Conservation (phyloP, 1,284 basidiomycete genomes). For the Apiotrichum brassicae region DNA sequence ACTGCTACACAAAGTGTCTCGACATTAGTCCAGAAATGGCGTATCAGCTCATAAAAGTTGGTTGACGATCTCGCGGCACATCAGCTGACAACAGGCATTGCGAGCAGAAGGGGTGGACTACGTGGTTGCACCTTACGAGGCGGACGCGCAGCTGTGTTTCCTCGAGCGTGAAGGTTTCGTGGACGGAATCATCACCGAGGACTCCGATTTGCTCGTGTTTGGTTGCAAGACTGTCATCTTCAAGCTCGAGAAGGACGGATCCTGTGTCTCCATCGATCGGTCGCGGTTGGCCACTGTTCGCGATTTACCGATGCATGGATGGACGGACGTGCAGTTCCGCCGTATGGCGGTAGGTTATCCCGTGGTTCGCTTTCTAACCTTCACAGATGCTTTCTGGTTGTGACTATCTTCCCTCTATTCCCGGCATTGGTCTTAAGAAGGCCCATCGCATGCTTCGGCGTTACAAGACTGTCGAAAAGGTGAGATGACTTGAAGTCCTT, state of each 20-base stretch:
- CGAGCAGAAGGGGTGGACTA: constrained; percentile 72
- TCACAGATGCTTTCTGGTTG: constrained; percentile 84
- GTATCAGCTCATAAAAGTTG: constrained; percentile 89
- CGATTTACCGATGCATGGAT: constrained; percentile 73
- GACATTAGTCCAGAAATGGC: constrained; percentile 98
- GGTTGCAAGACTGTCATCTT: constrained; percentile 72
- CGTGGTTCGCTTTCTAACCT: background rate
- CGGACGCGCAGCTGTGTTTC: constrained; percentile 93
- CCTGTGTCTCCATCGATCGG: constrained; percentile 73
- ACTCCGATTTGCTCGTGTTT: constrained; percentile 96
- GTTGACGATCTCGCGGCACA: constrained; percentile 9
- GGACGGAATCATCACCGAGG: constrained; percentile 92
- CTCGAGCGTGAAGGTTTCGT: constrained; percentile 77
- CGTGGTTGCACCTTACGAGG: constrained; percentile 96
- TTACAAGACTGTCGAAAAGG: constrained; percentile 80
- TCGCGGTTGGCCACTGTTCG: constrained; percentile 66
- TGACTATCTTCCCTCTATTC: constrained; percentile 95
- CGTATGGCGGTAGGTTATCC: constrained; percentile 63
- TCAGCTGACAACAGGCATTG: constrained; percentile 58
- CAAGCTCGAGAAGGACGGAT: constrained; percentile 74
- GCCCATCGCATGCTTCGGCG: constrained; percentile 75
- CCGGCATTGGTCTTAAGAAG: constrained; percentile 94
- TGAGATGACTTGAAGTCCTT: constrained; percentile 26
- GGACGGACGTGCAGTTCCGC: constrained; percentile 84
- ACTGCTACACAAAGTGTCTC: constrained; percentile 81